Evolutionary conservation across 2,329 filamentous ascomycete genomes (phyloP).

Genomic region (Penicillium polonicum): DNA sequence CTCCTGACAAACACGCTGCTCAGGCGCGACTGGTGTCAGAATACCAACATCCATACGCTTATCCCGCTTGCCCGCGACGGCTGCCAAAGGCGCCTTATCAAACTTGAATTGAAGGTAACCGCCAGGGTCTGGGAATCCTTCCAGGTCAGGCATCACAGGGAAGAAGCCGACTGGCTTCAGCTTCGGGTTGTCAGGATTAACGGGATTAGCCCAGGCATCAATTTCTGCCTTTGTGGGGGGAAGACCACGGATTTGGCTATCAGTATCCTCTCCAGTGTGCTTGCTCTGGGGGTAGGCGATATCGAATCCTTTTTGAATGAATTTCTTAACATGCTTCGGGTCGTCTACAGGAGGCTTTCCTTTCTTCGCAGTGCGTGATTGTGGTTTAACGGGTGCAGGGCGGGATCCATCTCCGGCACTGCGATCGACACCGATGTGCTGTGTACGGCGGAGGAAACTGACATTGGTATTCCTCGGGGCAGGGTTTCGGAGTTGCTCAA

Average conservation of each 20-base stretch:
- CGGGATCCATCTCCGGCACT: conserved; percentile 36
- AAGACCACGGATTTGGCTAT: conserved; percentile 54
- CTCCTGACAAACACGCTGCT: conserved; percentile 49
- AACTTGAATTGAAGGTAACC: conserved; percentile 63
- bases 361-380: conserved; percentile 30
- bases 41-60: conserved; percentile 59
- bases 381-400: conserved; percentile 25
- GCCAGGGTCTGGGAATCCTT: conserved; percentile 58
- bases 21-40: conserved; percentile 52
- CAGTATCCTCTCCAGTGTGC: conserved; percentile 57
- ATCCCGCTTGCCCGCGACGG: conserved; percentile 52
- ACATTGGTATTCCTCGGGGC: conserved; percentile 74
- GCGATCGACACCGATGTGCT: conserved; percentile 68
- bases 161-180: conserved; percentile 60
- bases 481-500: conserved; percentile 81
- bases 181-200: conserved; percentile 58
- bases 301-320: conserved; percentile 64
- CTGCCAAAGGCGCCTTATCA: conserved; percentile 56
- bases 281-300: conserved; percentile 62
- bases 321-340: conserved; percentile 59
- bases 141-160: conserved; percentile 61
- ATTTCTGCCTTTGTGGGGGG: conserved; percentile 54
- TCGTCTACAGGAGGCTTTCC: conserved; percentile 51
- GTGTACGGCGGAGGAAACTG: conserved; percentile 91
- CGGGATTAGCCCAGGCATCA: conserved; percentile 60